Base-by-base conservation (phyloP, 106 monocot genomes). In the Dioscorea zingiberensis region DNA sequence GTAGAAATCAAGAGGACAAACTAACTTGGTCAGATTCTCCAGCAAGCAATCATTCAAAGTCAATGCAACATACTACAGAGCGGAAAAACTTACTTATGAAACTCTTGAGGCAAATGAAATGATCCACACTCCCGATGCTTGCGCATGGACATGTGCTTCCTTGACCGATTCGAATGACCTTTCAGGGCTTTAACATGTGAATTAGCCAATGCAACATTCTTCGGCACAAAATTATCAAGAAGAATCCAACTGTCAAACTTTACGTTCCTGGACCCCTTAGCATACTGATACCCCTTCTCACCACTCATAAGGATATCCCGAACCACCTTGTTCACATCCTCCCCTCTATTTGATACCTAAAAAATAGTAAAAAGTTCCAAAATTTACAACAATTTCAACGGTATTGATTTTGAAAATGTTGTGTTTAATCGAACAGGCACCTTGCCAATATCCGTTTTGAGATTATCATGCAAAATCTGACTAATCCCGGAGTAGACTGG, bases 121-220 rank as follows among this genome's bases (percentile, higher is more conserved):
- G 91, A 88, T 58, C 91, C 94, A 67, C 72, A 85, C 56, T 80
- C 83, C 22, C 79, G 74, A 76, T 88, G 94, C 62, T 95, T n/a
- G n/a, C 71, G 73, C 80, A 78, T 74, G 17, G 91, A 91, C 94
- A 95, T 91, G 21, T 81, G 85, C 54, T 66, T 91, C 65, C 62
- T 73, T 47, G 91, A 95, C 55, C 87, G 74, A 60, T 91, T 91
- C 55, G 94, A 85, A 69, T 81, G 82, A 44, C 81, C 83, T 69
- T 58, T 66, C 58, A 91, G 53, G 53, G 91, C 77, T 60, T 79
- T 88, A 53, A 29, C 67, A 53, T 76, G 87, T 27, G 83, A 87
- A 75, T 83, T 71, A 25, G 13, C 55, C 19, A 62, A 60, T 62
- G 69, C 63, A 69, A 55, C 28, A 63, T 58, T 67, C 63, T 56